A percentile compares a stretch with the other conserved stretches of the same genome.
phyloP scores from a whole-genome alignment of 495 filamentous ascomycete species.

The Neurospora sp. region DNA sequence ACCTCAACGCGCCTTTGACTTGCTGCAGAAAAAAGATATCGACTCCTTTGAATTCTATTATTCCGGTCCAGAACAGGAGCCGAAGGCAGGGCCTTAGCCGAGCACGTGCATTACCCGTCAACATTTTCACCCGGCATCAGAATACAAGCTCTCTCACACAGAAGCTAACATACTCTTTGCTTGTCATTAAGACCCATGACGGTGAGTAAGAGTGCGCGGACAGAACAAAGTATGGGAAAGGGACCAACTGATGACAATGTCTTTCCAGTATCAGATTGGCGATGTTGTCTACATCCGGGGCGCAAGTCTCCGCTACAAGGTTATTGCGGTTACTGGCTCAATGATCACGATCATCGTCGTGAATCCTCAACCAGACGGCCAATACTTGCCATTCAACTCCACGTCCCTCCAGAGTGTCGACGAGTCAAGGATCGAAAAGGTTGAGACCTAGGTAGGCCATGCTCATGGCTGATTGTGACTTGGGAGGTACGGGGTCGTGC shows the following conservation, averaged over 20 bases:
- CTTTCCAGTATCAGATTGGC: conserved; percentile 3
- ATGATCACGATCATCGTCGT: conserved; percentile 17
- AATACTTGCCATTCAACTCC: conserved; percentile 8
- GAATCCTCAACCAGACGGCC: conserved; percentile 18
- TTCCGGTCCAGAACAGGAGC: neutral
- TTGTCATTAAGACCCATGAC: neutral
- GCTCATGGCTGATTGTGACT: neutral
- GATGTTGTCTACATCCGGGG: conserved; percentile 15
- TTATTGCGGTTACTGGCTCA: conserved; percentile 12
- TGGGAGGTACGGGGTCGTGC: neutral
- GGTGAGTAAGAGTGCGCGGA: neutral
- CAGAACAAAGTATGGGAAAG: neutral
- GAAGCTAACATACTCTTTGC: neutral
- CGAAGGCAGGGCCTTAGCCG: neutral
- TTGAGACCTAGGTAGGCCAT: neutral
- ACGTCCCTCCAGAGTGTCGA: conserved; percentile 14
- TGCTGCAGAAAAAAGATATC: neutral
- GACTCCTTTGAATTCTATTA: neutral
- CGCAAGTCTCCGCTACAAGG: conserved; percentile 12
- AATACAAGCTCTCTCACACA: neutral
- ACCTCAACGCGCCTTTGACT: neutral
- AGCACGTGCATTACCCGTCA: neutral
- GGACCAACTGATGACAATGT: neutral
- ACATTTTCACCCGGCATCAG: neutral
- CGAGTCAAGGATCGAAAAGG: conserved; percentile 14